Conservation (phyloP, 345 rosid species). For the Rhodomyrtus tomentosa region DNA sequence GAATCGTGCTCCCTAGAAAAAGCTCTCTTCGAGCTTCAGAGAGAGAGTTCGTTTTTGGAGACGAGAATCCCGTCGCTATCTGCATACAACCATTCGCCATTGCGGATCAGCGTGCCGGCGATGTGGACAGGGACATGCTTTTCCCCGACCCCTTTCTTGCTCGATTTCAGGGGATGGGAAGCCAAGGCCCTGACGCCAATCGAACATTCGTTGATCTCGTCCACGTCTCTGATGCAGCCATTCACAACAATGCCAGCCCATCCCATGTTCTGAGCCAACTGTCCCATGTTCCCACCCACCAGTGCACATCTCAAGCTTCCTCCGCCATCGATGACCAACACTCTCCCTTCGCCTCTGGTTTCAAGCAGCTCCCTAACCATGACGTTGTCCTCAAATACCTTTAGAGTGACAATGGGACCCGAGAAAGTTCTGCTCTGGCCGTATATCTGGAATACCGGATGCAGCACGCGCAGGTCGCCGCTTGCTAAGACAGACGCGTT, state of each 20-base stretch:
- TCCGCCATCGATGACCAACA: constrained; percentile 77
- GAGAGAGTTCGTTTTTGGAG: constrained; percentile 47
- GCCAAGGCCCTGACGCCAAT: constrained; percentile 80
- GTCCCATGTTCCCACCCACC: constrained; percentile 70
- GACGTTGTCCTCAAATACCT: constrained; percentile 85
- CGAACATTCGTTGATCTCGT: constrained; percentile 66
- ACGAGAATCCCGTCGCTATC: constrained; percentile 76
- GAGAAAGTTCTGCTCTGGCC: constrained; percentile 61
- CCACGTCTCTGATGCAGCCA: constrained; percentile 79
- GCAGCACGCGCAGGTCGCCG: constrained; percentile 59
- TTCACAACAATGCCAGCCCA: constrained; percentile 74
- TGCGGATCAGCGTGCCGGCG: constrained; percentile 47
- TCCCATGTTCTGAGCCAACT: constrained; percentile 69
- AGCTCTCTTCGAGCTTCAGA: constrained; percentile 4
- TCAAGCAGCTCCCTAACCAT: constrained; percentile 62
- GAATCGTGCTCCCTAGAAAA: not conserved
- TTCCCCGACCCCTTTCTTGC: constrained; percentile 72
- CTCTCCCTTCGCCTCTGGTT: constrained; percentile 69
- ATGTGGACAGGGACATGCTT: constrained; percentile 45
- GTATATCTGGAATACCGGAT: constrained; percentile 60
- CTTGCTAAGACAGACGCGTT: constrained; percentile 42
- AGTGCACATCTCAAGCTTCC: constrained; percentile 84
- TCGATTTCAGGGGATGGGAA: constrained; percentile 65
- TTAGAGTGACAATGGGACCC: constrained; percentile 65
- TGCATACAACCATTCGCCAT: constrained; percentile 85